Evolutionary conservation across 176 grass and related monocot genomes (phyloP).

Genomic region (Cenchrus americanus): DNA sequence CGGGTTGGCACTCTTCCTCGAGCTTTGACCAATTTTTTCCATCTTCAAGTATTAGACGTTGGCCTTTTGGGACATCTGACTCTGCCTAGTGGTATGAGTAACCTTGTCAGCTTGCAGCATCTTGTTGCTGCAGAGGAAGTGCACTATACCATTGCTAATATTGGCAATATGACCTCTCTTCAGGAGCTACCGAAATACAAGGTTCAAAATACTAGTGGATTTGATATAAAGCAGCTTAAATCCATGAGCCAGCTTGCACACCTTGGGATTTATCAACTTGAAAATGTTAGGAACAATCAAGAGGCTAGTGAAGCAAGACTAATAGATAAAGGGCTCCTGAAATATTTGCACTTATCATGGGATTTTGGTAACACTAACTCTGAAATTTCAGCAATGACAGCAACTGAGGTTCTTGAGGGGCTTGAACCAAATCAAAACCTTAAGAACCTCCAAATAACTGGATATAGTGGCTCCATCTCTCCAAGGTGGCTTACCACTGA

Average conservation of each 20-base stretch:
- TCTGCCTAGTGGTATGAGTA: conserved; percentile 37
- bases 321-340: neutral
- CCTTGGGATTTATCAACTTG: neutral
- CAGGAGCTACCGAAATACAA: conserved; percentile 36
- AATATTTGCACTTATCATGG: neutral
- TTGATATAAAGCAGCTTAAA: conserved; percentile 21
- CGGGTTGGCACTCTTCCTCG: neutral
- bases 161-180: conserved; percentile 29
- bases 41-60: conserved; percentile 49
- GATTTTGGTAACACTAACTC: neutral
- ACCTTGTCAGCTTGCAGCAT: conserved; percentile 51
- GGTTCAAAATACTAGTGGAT: conserved; percentile 30
- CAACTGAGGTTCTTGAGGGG: neutral
- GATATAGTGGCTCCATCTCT: neutral
- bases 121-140: conserved; percentile 27
- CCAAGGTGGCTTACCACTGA: neutral
- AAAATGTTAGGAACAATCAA: neutral
- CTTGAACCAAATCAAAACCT: neutral
- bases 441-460: neutral
- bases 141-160: neutral
- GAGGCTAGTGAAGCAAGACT: conserved; percentile 2
- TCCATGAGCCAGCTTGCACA: neutral
- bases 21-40: conserved; percentile 24
- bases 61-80: neutral
- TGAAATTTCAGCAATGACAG: too few species aligned